Percentiles rank a stretch among this genome's conserved stretches.
phyloP scores from a whole-genome alignment of 495 filamentous ascomycete genomes.

The Penicillium antarcticum region DNA sequence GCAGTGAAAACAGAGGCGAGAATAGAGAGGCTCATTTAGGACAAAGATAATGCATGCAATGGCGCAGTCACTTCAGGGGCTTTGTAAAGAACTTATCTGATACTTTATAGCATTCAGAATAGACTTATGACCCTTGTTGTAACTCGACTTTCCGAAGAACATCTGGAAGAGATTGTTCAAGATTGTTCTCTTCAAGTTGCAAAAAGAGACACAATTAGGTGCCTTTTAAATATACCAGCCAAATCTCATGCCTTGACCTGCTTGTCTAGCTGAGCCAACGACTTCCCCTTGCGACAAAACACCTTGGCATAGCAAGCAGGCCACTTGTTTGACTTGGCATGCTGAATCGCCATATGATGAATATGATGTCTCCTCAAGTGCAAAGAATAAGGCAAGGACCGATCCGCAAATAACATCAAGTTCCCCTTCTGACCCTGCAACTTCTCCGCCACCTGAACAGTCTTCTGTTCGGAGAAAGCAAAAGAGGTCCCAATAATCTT shows the following conservation, averaged over 20 bases:
- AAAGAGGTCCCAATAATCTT: slow-evolving; percentile 29
- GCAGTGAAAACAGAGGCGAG: too few species aligned
- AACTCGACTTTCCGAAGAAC: too few species aligned
- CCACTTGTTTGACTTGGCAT: slow-evolving; percentile 16
- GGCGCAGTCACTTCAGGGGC: too few species aligned
- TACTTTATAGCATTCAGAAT: too few species aligned
- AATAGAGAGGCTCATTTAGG: too few species aligned
- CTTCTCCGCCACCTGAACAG: slow-evolving; percentile 6
- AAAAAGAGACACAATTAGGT: not conserved
- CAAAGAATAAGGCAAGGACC: slow-evolving; percentile 19
- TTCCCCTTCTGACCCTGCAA: slow-evolving; percentile 2
- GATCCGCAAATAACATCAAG: slow-evolving; percentile 24
- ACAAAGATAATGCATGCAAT: too few species aligned
- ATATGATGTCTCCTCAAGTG: slow-evolving; percentile 23
- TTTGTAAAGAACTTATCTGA: too few species aligned
- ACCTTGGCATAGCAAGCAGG: slow-evolving; percentile 13
- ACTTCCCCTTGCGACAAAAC: slow-evolving; percentile 21
- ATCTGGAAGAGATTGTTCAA: too few species aligned
- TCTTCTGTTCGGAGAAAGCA: slow-evolving; percentile 24
- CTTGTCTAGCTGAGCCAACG: not conserved
- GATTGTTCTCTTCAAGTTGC: too few species aligned
- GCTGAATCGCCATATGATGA: slow-evolving; percentile 13
- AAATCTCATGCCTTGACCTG: not conserved
- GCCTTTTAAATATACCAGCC: not conserved
- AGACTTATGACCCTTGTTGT: too few species aligned